phyloP scores from a whole-genome alignment of 345 rosid species.

The Lepidium sativum region DNA sequence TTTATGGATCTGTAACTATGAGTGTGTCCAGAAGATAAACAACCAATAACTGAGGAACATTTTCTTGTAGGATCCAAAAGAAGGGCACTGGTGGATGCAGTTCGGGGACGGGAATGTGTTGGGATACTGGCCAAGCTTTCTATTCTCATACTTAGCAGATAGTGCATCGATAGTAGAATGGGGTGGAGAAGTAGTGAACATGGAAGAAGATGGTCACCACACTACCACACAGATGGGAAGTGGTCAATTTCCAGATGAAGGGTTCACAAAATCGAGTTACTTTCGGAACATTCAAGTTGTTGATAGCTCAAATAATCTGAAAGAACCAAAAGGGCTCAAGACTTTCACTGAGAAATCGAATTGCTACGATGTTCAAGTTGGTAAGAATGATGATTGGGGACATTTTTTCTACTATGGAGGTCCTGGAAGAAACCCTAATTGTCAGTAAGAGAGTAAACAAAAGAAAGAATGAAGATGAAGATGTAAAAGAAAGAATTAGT shows the following conservation, averaged over 20 bases:
- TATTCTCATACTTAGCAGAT: constrained; percentile 55
- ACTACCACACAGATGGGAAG: constrained; percentile 74
- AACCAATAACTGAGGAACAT: neutral
- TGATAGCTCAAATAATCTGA: constrained; percentile 52
- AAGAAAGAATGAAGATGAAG: constrained; percentile 5
- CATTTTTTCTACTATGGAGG: constrained; percentile 61
- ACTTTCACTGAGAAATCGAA: constrained; percentile 56
- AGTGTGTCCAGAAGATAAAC: neutral
- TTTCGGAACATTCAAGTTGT: constrained; percentile 60
- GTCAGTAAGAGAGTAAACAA: constrained; percentile 32
- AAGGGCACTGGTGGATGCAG: constrained; percentile 83
- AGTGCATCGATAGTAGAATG: constrained; percentile 68
- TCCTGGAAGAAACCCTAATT: constrained; percentile 55
- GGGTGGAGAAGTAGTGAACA: constrained; percentile 77
- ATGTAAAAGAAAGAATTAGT: constrained; percentile 5
- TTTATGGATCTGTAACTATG: neutral
- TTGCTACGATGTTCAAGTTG: constrained; percentile 54
- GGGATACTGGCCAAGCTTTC: constrained; percentile 64
- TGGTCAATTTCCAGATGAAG: constrained; percentile 56
- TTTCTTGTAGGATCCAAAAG: constrained; percentile 50
- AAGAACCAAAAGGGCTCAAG: constrained; percentile 48
- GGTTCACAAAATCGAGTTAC: constrained; percentile 56
- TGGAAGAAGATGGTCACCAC: constrained; percentile 50
- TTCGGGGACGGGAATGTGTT: constrained; percentile 50
- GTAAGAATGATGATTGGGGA: constrained; percentile 51